Evolutionary conservation across 768 basidiomycete genomes (phyloP).

Genomic region (Mycena indigotica): DNA sequence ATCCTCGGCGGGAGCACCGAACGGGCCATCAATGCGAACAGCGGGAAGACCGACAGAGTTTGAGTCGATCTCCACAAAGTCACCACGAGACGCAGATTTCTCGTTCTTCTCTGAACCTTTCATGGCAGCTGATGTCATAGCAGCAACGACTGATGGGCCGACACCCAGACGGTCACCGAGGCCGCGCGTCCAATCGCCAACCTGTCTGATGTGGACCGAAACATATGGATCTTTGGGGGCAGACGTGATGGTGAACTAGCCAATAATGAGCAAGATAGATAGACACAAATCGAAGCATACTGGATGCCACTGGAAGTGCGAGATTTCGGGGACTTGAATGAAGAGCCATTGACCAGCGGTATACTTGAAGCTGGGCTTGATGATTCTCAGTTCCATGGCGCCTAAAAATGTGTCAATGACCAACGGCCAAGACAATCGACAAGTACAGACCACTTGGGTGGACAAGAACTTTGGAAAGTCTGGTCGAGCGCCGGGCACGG

Average conservation of each 20-base stretch:
- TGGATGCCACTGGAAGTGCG: constrained; percentile 91
- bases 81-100: constrained; percentile 58
- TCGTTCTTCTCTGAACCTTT: constrained; percentile 71
- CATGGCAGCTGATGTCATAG: constrained; percentile 79
- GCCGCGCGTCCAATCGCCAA: constrained; percentile 82
- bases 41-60: constrained; percentile 55
- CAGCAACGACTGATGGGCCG: constrained; percentile 72
- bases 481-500: constrained; percentile 75
- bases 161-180: constrained; percentile 87
- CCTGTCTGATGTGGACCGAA: constrained; percentile 91
- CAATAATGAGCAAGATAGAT: constrained; percentile 2
- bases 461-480: constrained; percentile 81
- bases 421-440: constrained; percentile 5
- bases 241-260: constrained; percentile 90
- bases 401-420: constrained; percentile 41
- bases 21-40: constrained; percentile 87
- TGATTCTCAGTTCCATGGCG: constrained; percentile 91
- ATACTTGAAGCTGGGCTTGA: constrained; percentile 91
- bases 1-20: constrained; percentile 91
- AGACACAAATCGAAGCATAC: constrained; percentile 45
- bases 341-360: constrained; percentile 92
- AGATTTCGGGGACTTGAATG: constrained; percentile 85
- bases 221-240: constrained; percentile 94
- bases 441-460: constrained; percentile 75
- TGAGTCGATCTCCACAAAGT: constrained; percentile 79